Evolutionary conservation across 2,329 filamentous ascomycete species (phyloP).

Genomic region (Periconia sp.): DNA sequence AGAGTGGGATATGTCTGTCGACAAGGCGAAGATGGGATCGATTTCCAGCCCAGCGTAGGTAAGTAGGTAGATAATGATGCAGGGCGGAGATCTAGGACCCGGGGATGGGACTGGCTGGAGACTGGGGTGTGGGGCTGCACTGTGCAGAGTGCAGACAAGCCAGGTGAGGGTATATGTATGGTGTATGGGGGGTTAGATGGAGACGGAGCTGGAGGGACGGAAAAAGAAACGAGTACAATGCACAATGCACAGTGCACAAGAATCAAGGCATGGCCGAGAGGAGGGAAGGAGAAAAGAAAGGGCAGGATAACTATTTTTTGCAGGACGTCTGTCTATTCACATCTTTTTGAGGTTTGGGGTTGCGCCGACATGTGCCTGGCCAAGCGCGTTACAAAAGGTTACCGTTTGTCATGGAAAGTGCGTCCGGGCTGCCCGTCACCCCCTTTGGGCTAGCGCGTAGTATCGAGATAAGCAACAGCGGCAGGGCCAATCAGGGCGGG

Average conservation of each 20-base stretch:
- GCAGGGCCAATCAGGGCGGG: slow-evolving; percentile 24
- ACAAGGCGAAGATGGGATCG: background rate
- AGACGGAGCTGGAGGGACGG: background rate
- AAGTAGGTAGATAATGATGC: background rate
- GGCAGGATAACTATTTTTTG: no score
- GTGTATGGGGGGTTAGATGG: background rate
- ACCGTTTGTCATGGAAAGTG: slow-evolving; percentile 4
- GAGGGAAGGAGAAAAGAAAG: slow-evolving; percentile 1
- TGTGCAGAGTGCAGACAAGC: slow-evolving; percentile 13
- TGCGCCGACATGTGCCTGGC: slow-evolving; percentile 32
- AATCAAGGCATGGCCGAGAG: background rate
- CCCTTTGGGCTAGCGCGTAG: background rate
- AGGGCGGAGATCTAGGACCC: slow-evolving; percentile 23
- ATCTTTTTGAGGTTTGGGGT: slow-evolving; percentile 33
- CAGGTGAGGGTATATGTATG: background rate
- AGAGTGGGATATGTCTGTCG: no score
- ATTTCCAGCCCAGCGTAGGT: no score
- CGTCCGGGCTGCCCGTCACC: background rate
- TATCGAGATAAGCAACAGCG: slow-evolving; percentile 27
- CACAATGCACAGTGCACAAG: background rate
- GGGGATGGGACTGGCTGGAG: slow-evolving; percentile 13
- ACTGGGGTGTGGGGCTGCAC: slow-evolving; percentile 21
- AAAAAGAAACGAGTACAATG: background rate
- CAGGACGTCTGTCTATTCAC: slow-evolving; percentile 23
- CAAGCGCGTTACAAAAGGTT: background rate